Evolutionary conservation across 2,329 filamentous ascomycete genomes (phyloP).

Genomic region (Exophiala sp.): DNA sequence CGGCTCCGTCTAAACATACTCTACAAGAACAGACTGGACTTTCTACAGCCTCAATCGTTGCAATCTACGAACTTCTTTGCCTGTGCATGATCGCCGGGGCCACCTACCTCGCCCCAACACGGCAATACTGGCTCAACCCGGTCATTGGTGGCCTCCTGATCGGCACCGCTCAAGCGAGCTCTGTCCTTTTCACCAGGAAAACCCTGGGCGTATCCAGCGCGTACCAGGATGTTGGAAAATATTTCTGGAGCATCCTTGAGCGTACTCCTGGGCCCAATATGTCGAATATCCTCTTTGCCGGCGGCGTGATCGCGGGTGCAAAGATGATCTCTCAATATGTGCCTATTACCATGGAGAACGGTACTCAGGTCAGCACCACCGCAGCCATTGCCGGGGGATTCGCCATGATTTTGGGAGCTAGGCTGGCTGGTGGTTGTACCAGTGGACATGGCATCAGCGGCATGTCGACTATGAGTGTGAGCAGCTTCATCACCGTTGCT

Average conservation of each 20-base stretch:
- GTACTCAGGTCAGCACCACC: constrained; percentile 25
- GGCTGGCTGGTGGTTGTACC: constrained; percentile 61
- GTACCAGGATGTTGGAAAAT: constrained; percentile 56
- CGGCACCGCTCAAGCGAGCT: constrained; percentile 53
- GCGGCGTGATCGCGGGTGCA: constrained; percentile 43
- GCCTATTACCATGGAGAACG: constrained; percentile 10
- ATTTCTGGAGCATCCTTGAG: constrained; percentile 44
- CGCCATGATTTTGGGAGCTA: constrained; percentile 54
- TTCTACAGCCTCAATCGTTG: constrained; percentile 30
- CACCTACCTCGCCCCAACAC: constrained; percentile 16
- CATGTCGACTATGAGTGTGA: constrained; percentile 55
- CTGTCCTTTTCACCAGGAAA: constrained; percentile 48
- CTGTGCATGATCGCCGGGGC: constrained; percentile 37
- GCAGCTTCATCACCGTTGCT: constrained; percentile 57
- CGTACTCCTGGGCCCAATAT: constrained; percentile 31
- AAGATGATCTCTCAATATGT: constrained; percentile 22
- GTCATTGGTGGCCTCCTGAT: constrained; percentile 55
- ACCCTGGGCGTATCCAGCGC: constrained; percentile 57
- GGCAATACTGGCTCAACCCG: constrained; percentile 39
- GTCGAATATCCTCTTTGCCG: constrained; percentile 49
- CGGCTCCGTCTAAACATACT: constrained; percentile 14
- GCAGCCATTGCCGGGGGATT: constrained; percentile 51
- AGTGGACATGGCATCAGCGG: constrained; percentile 65
- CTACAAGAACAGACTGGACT: constrained; percentile 20
- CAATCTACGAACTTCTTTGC: constrained; percentile 43